A percentile compares a stretch with the other conserved stretches of the same genome.
phyloP scores from a whole-genome alignment of 441 rosid genomes.

The Corymbia calophylla region DNA sequence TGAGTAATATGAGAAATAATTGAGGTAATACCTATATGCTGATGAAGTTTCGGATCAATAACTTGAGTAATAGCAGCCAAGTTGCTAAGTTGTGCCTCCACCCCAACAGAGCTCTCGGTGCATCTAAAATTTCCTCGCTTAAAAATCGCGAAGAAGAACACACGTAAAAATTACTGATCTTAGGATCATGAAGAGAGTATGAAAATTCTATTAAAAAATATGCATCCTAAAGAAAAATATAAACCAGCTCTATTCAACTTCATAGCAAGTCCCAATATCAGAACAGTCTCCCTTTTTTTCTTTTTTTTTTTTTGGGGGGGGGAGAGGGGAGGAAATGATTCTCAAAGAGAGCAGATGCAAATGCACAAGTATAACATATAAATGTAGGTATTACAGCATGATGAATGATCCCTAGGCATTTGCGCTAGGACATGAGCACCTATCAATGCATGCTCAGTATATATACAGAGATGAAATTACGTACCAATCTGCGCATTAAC shows the following conservation, averaged over 20 bases:
- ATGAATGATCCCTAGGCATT: not conserved
- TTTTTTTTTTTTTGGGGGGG: not conserved
- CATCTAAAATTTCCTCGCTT: conserved; percentile 94
- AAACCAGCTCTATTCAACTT: not conserved
- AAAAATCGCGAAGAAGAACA: conserved; percentile 18
- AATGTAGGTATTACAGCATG: not conserved
- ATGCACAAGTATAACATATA: not conserved
- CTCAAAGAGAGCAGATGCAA: not conserved
- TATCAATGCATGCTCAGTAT: not conserved
- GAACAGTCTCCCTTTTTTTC: not conserved
- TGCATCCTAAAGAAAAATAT: not conserved
- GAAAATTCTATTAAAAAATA: not conserved
- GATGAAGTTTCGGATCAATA: conserved; percentile 92
- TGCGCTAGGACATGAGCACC: not conserved
- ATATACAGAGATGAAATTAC: no score
- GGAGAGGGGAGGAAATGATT: not conserved
- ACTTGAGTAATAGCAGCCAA: conserved; percentile 85
- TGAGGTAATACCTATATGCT: conserved; percentile 63
- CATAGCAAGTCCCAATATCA: not conserved
- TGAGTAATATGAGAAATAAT: not conserved
- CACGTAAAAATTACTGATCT: not conserved
- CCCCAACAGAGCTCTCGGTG: conserved; percentile 87
- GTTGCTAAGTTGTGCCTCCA: conserved; percentile 79
- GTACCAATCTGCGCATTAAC: conserved; percentile 91
- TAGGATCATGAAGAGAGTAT: not conserved